A percentile compares a stretch with the other conserved stretches of the same genome.
Conservation (phyloP, 2,329 filamentous ascomycete species). For the Pseudocercospora musae region DNA sequence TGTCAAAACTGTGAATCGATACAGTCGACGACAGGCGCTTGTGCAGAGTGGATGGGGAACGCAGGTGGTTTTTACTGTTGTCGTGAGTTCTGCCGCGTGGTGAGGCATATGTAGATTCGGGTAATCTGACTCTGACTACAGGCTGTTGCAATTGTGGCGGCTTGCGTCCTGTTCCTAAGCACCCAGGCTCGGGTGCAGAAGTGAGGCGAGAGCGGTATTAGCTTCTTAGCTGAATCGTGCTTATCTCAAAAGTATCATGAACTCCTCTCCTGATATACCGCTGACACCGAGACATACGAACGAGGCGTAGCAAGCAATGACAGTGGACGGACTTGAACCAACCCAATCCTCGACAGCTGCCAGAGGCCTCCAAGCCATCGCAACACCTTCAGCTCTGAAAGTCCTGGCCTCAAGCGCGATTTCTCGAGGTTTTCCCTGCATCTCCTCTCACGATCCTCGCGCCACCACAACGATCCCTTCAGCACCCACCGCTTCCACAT, state of each 20-base stretch:
- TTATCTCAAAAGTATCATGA: neutral
- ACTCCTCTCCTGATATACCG: neutral
- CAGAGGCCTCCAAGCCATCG: too few species aligned
- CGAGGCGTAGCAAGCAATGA: neutral
- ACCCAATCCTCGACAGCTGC: neutral
- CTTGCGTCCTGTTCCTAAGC: conserved; percentile 61
- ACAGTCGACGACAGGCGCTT: conserved; percentile 71
- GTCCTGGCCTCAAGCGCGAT: too few species aligned
- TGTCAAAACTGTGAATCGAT: conserved; percentile 76
- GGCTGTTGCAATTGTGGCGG: conserved; percentile 56
- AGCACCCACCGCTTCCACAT: too few species aligned
- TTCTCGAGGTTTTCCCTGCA: too few species aligned
- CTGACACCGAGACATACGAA: neutral
- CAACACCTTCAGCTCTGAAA: too few species aligned
- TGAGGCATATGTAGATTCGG: neutral
- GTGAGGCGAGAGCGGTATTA: neutral
- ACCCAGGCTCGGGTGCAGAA: conserved; percentile 34
- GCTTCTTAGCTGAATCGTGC: neutral
- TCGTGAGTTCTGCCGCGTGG: conserved; percentile 44
- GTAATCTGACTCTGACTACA: neutral
- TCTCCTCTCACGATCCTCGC: too few species aligned
- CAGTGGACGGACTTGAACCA: neutral
- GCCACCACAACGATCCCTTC: too few species aligned
- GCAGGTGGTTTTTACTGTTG: conserved; percentile 52
- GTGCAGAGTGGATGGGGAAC: conserved; percentile 69